A percentile compares a stretch with the other conserved stretches of the same genome.
These are phyloP conservation scores for Haplographium delicatum DNA, from an alignment of 495 filamentous ascomycete genomes.

Conservation along the genomic window DNA sequence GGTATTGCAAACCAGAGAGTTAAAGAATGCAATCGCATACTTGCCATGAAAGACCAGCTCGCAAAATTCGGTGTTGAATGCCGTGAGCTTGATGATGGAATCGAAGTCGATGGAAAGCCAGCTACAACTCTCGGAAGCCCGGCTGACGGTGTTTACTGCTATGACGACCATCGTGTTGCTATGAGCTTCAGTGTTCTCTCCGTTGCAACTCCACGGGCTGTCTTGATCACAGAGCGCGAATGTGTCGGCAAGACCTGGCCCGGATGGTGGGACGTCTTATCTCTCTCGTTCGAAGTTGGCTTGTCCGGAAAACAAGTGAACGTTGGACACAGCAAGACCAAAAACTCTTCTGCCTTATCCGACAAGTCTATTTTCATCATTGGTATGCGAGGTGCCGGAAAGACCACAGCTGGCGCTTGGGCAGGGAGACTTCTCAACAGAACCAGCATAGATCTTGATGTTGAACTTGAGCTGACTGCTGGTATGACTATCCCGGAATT, in stretches of 20 bases:
- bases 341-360: conserved; percentile 7
- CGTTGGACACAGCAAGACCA: conserved; percentile 26
- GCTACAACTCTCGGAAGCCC: conserved; percentile 56
- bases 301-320: conserved; percentile 67
- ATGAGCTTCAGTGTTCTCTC: conserved; percentile 97
- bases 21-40: conserved; percentile 97
- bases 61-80: conserved; percentile 92
- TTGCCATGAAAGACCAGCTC: conserved; percentile 92
- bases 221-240: conserved; percentile 80
- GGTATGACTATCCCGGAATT: conserved; percentile 80
- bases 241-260: conserved; percentile 99
- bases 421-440: conserved; percentile 67
- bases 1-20: conserved; percentile 99
- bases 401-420: conserved; percentile 89
- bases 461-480: conserved; percentile 68
- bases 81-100: conserved; percentile 85
- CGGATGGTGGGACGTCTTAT: conserved; percentile 92
- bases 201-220: conserved; percentile 64
- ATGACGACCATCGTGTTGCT: conserved; percentile 96
- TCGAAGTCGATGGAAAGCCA: conserved; percentile 72
- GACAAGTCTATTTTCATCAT: conserved; percentile 82
- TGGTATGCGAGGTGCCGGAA: conserved; percentile 96
- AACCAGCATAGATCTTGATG: conserved; percentile 81
- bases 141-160: conserved; percentile 73
- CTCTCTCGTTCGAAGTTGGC: conserved; percentile 65